Conservation (phyloP, 2,329 filamentous ascomycete genomes). For the Epichloe sp. region DNA sequence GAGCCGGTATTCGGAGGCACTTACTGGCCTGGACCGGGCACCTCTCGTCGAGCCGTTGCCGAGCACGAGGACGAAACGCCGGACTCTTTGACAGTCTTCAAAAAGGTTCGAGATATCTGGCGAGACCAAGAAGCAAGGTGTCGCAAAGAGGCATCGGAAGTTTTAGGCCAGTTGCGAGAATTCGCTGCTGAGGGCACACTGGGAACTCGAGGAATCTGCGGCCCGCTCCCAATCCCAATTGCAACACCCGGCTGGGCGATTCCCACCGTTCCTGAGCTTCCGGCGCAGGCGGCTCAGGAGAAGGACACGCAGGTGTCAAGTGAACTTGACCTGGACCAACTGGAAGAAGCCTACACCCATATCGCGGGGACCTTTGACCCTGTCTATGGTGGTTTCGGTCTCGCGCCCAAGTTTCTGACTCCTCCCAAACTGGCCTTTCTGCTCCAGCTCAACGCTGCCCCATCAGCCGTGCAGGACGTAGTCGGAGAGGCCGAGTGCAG, state of each 20-base stretch:
- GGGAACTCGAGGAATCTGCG: conserved; percentile 25
- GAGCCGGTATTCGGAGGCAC: conserved; percentile 93
- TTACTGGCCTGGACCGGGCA: conserved; percentile 79
- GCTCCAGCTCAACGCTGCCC: conserved; percentile 59
- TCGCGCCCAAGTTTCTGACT: conserved; percentile 79
- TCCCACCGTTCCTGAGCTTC: conserved; percentile 15
- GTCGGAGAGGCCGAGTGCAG: conserved; percentile 69
- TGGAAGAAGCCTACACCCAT: conserved; percentile 79
- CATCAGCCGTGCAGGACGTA: conserved; percentile 64
- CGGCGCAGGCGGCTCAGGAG: conserved; percentile 9
- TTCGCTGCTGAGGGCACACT: conserved; percentile 83
- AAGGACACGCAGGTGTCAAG: conserved; percentile 35
- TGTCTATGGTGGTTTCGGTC: conserved; percentile 65
- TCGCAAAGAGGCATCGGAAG: conserved; percentile 69
- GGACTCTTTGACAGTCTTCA: conserved; percentile 72
- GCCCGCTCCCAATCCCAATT: conserved; percentile 16
- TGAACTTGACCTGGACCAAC: conserved; percentile 72
- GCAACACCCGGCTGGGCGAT: conserved; percentile 18
- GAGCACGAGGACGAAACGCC: conserved; percentile 43
- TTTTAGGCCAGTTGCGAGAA: conserved; percentile 65
- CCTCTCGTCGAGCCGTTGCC: conserved; percentile 24
- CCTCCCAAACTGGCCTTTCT: conserved; percentile 76
- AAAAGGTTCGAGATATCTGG: conserved; percentile 68
- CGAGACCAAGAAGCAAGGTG: conserved; percentile 71
- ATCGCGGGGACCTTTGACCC: conserved; percentile 72